Evolutionary conservation across 1,284 basidiomycete genomes (phyloP).

Genomic region (Farysia itapuensis): DNA sequence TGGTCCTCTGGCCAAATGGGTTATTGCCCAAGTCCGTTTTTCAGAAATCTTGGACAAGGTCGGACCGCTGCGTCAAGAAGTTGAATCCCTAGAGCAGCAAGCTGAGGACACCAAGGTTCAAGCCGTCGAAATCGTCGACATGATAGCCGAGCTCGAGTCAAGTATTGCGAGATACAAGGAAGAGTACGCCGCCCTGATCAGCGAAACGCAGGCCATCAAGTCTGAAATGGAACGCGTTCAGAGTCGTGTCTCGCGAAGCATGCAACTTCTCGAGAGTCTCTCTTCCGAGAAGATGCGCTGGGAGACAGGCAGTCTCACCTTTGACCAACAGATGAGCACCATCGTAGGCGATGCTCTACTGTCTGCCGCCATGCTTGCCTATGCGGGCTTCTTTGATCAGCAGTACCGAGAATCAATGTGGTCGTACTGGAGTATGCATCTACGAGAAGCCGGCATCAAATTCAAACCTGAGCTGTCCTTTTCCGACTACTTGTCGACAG

Average conservation of each 20-base stretch:
- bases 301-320: constrained; percentile 92
- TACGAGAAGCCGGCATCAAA: constrained; percentile 84
- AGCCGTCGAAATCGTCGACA: constrained; percentile 82
- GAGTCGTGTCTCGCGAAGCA: constrained; percentile 92
- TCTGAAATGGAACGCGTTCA: constrained; percentile 97
- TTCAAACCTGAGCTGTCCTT: constrained; percentile 90
- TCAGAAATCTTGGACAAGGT: constrained; percentile 98
- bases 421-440: constrained; percentile 88
- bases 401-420: constrained; percentile 97
- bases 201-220: constrained; percentile 96
- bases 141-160: constrained; percentile 87
- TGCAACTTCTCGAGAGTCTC: constrained; percentile 89
- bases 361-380: constrained; percentile 94
- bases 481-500: constrained; percentile 93
- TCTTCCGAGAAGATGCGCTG: constrained; percentile 93
- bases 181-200: constrained; percentile 95
- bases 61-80: constrained; percentile 92
- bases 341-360: constrained; percentile 95
- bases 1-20: constrained; percentile 98
- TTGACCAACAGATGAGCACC: constrained; percentile 97
- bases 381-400: constrained; percentile 98
- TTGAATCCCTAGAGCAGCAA: constrained; percentile 86
- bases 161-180: constrained; percentile 95
- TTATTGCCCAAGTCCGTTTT: constrained; percentile 92
- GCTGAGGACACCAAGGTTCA: constrained; percentile 91